These are phyloP conservation scores for Fistulinella cinereoalba DNA, from an alignment of 1,284 basidiomycete genomes.

Conservation along the genomic window DNA sequence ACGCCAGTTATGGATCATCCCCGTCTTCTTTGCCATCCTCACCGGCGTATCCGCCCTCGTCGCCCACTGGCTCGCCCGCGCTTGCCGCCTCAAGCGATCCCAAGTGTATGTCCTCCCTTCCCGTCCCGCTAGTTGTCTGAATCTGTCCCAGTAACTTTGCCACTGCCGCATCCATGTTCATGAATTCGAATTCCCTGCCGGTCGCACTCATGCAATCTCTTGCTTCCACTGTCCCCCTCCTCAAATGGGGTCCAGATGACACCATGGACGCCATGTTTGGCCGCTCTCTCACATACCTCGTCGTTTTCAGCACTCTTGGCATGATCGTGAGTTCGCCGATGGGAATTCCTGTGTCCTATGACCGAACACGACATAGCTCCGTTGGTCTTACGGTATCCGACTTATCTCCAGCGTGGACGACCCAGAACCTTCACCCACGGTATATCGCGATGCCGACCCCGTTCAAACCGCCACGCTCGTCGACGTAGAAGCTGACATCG, in stretches of 20 bases:
- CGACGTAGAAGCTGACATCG: background rate
- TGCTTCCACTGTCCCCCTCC: conserved; percentile 77
- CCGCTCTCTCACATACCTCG: conserved; percentile 87
- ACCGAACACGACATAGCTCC: conserved; percentile 62
- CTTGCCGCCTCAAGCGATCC: conserved; percentile 48
- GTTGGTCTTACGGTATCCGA: conserved; percentile 86
- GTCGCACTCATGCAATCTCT: conserved; percentile 91
- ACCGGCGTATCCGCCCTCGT: conserved; percentile 62
- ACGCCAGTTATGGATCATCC: conserved; percentile 88
- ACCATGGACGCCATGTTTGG: conserved; percentile 87
- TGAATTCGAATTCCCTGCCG: conserved; percentile 92
- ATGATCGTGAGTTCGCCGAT: conserved; percentile 72
- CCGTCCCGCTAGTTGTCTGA: background rate
- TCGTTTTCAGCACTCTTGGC: conserved; percentile 89
- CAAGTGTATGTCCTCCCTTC: conserved; percentile 50
- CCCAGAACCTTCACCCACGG: conserved; percentile 17
- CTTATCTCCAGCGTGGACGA: conserved; percentile 75
- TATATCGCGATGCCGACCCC: conserved; percentile 11
- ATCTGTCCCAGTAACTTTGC: conserved; percentile 64
- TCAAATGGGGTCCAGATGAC: conserved; percentile 84
- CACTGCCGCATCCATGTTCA: conserved; percentile 83
- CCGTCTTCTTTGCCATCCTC: conserved; percentile 75
- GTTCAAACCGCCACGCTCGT: no score
- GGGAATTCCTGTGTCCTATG: no score
- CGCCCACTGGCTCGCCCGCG: conserved; percentile 41